Evolutionary conservation across 352 stramenopile genomes (phyloP).

Genomic region (Globisporangium perplexum): DNA sequence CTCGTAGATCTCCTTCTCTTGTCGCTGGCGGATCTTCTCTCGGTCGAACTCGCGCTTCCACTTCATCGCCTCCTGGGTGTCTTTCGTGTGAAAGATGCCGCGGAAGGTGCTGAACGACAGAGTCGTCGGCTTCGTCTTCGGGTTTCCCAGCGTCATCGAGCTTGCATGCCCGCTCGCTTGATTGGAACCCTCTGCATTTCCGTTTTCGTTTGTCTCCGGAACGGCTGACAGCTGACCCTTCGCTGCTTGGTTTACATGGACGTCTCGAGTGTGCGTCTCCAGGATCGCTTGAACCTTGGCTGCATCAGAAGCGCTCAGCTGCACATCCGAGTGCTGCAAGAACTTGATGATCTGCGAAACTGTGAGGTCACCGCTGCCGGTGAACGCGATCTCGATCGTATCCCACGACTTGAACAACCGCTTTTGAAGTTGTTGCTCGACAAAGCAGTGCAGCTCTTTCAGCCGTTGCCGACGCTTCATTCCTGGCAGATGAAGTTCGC

Average conservation of each 20-base stretch:
- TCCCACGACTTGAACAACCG: conserved; percentile 64
- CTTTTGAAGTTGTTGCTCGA: conserved; percentile 61
- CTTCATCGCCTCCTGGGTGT: conserved; percentile 32
- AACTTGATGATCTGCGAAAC: conserved; percentile 67
- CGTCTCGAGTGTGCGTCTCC: conserved; percentile 26
- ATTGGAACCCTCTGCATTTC: neutral
- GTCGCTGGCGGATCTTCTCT: conserved; percentile 38
- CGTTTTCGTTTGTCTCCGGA: neutral
- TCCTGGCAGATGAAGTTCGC: conserved; percentile 19
- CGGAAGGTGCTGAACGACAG: conserved; percentile 64
- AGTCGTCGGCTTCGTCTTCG: conserved; percentile 12
- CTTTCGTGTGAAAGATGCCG: conserved; percentile 55
- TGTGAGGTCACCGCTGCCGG: conserved; percentile 57
- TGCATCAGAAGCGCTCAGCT: conserved; percentile 48
- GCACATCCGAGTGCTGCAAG: conserved; percentile 57
- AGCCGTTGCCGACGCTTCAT: conserved; percentile 46
- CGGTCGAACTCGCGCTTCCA: conserved; percentile 75
- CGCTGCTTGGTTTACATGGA: neutral
- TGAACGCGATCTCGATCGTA: conserved; percentile 66
- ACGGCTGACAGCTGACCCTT: neutral
- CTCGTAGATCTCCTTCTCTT: conserved; percentile 72
- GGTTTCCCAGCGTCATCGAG: neutral
- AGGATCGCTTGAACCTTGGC: conserved; percentile 55
- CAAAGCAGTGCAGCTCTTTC: conserved; percentile 58
- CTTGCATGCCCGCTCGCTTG: neutral